Evolutionary conservation across 805 yeast genomes (phyloP).

Genomic region (Ogataea trehalophila): DNA sequence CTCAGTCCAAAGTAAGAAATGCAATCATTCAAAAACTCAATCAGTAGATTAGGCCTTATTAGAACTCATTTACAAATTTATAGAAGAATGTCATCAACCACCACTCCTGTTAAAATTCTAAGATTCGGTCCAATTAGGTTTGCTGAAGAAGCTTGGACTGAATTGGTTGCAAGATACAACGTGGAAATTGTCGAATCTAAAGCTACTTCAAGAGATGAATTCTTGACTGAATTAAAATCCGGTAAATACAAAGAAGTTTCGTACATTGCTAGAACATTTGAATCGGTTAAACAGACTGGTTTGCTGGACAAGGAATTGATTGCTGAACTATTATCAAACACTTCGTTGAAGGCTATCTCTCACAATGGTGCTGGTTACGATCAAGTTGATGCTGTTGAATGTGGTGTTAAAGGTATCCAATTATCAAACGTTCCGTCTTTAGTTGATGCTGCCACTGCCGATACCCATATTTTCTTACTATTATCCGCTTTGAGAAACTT

Average conservation of each 20-base stretch:
- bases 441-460: constrained; percentile 54
- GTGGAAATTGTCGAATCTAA: constrained; percentile 44
- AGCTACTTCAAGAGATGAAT: constrained; percentile 37
- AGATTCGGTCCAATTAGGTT: constrained; percentile 57
- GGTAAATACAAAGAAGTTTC: constrained; percentile 33
- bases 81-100: constrained; percentile 19
- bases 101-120: constrained; percentile 52
- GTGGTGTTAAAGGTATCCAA: constrained; percentile 38
- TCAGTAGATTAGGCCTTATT: not conserved
- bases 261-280: constrained; percentile 39
- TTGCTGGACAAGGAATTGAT: constrained; percentile 41
- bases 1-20: not conserved
- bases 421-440: constrained; percentile 49
- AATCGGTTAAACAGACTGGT: constrained; percentile 36
- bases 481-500: constrained; percentile 54
- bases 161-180: constrained; percentile 25
- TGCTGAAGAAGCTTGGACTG: constrained; percentile 62
- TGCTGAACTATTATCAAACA: constrained; percentile 27
- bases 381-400: constrained; percentile 39
- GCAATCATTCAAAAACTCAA: not conserved
- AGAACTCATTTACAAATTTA: not conserved
- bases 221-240: constrained; percentile 32
- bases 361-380: constrained; percentile 60
- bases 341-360: constrained; percentile 37
- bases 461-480: constrained; percentile 46